These are phyloP conservation scores for Volvariella volvacea DNA, from an alignment of 1,284 basidiomycete genomes.

Conservation along the genomic window DNA sequence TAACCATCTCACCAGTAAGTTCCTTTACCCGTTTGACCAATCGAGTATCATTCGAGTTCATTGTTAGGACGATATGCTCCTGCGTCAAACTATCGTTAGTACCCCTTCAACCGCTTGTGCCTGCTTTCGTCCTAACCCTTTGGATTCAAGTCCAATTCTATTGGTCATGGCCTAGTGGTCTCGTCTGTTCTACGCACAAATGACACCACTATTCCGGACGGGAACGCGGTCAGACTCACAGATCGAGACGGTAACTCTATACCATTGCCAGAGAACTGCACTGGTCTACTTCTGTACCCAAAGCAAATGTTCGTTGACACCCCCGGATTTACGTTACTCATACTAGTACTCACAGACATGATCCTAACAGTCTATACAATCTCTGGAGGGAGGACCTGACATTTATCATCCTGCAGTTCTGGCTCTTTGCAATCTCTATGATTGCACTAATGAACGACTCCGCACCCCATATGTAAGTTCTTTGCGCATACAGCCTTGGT, in stretches of 20 bases:
- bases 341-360: neutral
- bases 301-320: conserved; percentile 29
- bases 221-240: too few species aligned
- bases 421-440: conserved; percentile 49
- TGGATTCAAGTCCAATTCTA: too few species aligned
- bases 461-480: conserved; percentile 43
- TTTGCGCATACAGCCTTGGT: neutral
- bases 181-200: too few species aligned
- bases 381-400: conserved; percentile 45
- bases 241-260: conserved; percentile 8
- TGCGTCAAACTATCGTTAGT: neutral
- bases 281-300: conserved; percentile 37
- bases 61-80: neutral
- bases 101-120: too few species aligned
- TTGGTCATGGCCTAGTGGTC: too few species aligned
- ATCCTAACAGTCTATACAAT: conserved; percentile 32
- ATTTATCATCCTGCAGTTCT: conserved; percentile 47
- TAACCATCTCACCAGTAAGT: too few species aligned
- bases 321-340: neutral
- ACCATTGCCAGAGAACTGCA: conserved; percentile 30
- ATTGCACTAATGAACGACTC: conserved; percentile 45
- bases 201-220: too few species aligned
- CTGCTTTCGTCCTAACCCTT: too few species aligned
- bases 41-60: too few species aligned
- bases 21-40: too few species aligned